Evolutionary conservation across 1,139 yeast genomes (phyloP).

Genomic region (Candida sanyaensis): DNA sequence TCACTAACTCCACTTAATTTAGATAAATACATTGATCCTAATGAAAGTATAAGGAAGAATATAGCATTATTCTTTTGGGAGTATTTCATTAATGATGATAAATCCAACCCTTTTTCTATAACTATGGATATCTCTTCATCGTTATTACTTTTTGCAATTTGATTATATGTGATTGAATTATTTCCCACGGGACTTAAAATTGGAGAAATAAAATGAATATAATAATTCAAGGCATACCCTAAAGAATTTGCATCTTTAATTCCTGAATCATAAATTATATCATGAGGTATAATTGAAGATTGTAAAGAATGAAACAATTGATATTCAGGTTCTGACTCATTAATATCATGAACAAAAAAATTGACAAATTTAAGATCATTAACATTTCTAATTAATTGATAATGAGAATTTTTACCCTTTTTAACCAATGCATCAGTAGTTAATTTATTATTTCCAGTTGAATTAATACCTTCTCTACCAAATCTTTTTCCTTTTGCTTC

Average conservation of each 20-base stretch:
- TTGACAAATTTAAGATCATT: slow-evolving; percentile 22
- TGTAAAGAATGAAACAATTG: slow-evolving; percentile 13
- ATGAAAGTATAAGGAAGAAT: slow-evolving; percentile 26
- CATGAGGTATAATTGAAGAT: slow-evolving; percentile 23
- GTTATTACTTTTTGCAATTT: slow-evolving; percentile 7
- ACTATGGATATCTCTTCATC: slow-evolving; percentile 13
- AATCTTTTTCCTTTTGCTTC: slow-evolving; percentile 29
- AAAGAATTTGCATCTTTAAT: slow-evolving; percentile 17
- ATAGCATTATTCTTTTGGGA: slow-evolving; percentile 24
- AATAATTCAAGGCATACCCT: slow-evolving; percentile 27
- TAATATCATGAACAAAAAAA: slow-evolving; percentile 17
- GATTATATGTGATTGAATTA: slow-evolving; percentile 16
- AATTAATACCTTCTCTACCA: slow-evolving; percentile 36
- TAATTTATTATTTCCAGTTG: slow-evolving; percentile 9
- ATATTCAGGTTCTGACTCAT: not conserved
- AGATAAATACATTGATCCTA: slow-evolving; percentile 29
- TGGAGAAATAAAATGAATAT: slow-evolving; percentile 28
- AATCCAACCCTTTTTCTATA: slow-evolving; percentile 27
- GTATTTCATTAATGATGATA: slow-evolving; percentile 25
- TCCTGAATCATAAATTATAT: slow-evolving; percentile 14
- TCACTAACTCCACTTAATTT: slow-evolving; percentile 14
- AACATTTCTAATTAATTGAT: slow-evolving; percentile 15
- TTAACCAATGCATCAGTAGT: slow-evolving; percentile 14
- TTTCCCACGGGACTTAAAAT: slow-evolving; percentile 28
- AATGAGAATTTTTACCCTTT: slow-evolving; percentile 17